Base-by-base conservation (phyloP, 164 flowering plant species). In the Buxus sempervirens region DNA sequence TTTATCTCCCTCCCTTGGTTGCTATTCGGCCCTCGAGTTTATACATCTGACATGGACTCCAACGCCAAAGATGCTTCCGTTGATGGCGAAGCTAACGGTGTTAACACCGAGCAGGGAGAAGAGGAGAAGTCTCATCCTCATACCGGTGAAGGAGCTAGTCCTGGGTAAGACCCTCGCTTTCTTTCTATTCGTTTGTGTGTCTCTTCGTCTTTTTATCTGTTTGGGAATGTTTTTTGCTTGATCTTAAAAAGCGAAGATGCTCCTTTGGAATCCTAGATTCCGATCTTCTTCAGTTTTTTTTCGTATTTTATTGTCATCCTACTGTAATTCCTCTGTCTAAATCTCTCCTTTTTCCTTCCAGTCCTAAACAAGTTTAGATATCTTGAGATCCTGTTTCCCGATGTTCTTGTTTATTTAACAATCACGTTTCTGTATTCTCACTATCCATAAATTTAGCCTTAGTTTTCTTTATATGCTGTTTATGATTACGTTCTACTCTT, bases 111-210 rank as follows among this genome's bases (percentile, higher is more conserved):
- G 60, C 78, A 62, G 45, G 36, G 58, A 4, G 87, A 79, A 32
- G 82, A 81, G 8, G 79, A 85, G 20, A 79, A 73, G 69, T 63
- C 83, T 58, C 84, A 78, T 5, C 80, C 81, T 73, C 85, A 75
- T 28, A 54, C 84, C 8, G 89, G 89, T 6, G 84, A 85, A 24
- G 90, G 93, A 63, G 93, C 88, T 19, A 86, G 90, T 49, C 87
- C 93, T 41, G 93, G 93, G 93, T 83, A 71, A 56, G 20, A 21
- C 9, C 19, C 41, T 64, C 49, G 1, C 18, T 36, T 41, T 26
- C 42, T 45, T 48, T 51, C 36, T 41, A 32, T 20, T 19, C 26
- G 5, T 5, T 3, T 48, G 54, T 45, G 18, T 10, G 22, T 59
- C n/a, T 51, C 13, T 32, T 66, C 22, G 23, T 15, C 13, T 10